Evolutionary conservation across 371 early-diverging fungal species (phyloP), one percentile per base, ranked within the genome.

Genomic region (Smittium mucronatum): DNA sequence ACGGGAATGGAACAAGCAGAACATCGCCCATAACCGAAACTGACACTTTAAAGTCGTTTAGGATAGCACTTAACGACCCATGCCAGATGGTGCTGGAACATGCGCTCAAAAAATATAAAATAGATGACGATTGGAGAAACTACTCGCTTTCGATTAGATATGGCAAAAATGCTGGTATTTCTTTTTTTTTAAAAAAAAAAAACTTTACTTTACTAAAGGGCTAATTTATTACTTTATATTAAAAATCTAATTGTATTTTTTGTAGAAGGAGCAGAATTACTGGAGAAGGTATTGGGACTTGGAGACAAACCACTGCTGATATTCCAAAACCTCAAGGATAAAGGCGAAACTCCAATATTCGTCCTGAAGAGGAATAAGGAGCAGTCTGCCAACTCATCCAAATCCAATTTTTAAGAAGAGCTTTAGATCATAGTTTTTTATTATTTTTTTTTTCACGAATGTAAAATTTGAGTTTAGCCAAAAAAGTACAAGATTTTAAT

Each of bases 41-140:
- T 26, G 35, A 67, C 36, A 33, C 34, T 8, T 67, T 67, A 17
- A 94, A 94, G 79, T 88, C 87, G 61, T 91, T 95, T 67, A 85
- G 89, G 35, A 85, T 95, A 16, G 84, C 88, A 58, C 75, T 86
- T 28, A 89, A 88, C 36, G 95, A 95, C 72, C 85, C 91, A 8
- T 91, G 94, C 73, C 82, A 87, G 35, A 91, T 89, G 73, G 89
- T 95, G 8, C 81, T 97, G 25, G 89, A 87, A 2, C 89, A 88
- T 11, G 90, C 92, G 0, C 78, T 97, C 59, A 88, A 88, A 69
- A 94, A 94, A 78, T 95, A 93, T 81, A 93, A 94, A 72, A 89
- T 97, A 29, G 74, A 76, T 36, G 93, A 91, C 74, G 89, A 91
- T 71, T 93, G 92, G 93, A 84, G 85, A 68, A 84, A 92, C 69